Evolutionary conservation across 805 yeast species (phyloP), one percentile per base, ranked within the genome.

Genomic region (Metschnikowia peoriensis): DNA sequence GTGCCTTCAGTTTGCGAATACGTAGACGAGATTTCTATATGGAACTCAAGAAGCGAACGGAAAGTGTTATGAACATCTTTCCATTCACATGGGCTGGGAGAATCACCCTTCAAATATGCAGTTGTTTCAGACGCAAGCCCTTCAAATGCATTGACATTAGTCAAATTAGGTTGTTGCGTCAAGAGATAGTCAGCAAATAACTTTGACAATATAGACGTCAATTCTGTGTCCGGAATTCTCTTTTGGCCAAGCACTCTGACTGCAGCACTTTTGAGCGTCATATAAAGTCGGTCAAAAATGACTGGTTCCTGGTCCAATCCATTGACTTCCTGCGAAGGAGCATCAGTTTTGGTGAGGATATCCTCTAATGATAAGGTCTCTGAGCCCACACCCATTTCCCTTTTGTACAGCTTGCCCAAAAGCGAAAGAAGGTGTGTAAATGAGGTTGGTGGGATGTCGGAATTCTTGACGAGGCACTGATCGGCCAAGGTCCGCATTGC

Each of bases 211-310:
- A 38, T 27, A 11, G 40, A 14, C 7, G 38, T 17, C 14, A 43
- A 15, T 9, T 46, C 44, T 28, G 7, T 29, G 12, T 38, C 29
- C 2, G 41, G n/a, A 16, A 27, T 28, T 10, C 32, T 27, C 12
- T 27, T 16, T 9, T 17, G 28, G 4, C 44, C 39, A 8, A 28
- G 16, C 2, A 45, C 22, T 9, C 28, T 38, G 15, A 40, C 14
- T 11, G 43, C 46, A 2, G 59, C 55, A 22, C 54, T 56, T 28
- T 56, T 52, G 32, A 68, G 58, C 7, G 66, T 44, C 7, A 41
- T 37, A 39, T 56, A 58, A 34, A 69, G 61, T 34, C 54, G 56
- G 27, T 57, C 44, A 27, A 54, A 52, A 28, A 69, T 51, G 4
- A 56, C 60, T 0, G 48, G 48, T 44, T 61, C 63, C 41, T 41